Evolutionary conservation across 352 stramenopile genomes (phyloP).

Genomic region (Phytophthora lateralis): DNA sequence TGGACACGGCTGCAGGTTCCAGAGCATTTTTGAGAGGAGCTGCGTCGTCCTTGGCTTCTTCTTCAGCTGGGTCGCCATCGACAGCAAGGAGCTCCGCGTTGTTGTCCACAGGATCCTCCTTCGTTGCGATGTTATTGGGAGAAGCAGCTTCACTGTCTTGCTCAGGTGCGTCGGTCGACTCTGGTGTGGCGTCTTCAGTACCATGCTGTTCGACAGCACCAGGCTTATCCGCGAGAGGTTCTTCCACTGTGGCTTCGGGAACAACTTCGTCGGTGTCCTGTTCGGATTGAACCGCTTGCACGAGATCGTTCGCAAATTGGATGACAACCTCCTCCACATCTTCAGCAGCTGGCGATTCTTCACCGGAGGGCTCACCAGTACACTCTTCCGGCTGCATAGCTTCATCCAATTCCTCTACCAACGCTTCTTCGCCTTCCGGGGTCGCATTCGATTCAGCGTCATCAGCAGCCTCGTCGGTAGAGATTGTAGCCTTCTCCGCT

Average conservation of each 20-base stretch:
- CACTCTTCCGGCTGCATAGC: neutral
- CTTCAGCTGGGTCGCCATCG: neutral
- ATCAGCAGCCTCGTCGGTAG: constrained; percentile 9
- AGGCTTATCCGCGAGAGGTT: constrained; percentile 1
- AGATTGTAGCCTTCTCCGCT: neutral
- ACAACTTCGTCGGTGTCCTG: neutral
- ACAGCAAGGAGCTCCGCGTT: neutral
- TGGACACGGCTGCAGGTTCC: neutral
- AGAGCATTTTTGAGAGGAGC: neutral
- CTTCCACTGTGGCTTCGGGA: neutral
- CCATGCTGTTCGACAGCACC: neutral
- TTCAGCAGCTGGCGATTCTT: neutral
- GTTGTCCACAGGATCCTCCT: neutral
- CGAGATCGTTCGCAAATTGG: constrained; percentile 16
- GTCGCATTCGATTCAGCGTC: neutral
- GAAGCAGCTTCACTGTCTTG: neutral
- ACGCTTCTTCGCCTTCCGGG: neutral
- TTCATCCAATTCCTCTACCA: neutral
- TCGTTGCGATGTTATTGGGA: neutral
- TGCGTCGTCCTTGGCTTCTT: neutral
- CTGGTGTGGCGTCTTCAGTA: neutral
- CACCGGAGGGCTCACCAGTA: neutral
- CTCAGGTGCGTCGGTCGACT: neutral
- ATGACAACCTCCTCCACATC: constrained; percentile 7
- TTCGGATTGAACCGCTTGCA: constrained; percentile 15